A percentile compares a stretch with the other conserved stretches of the same genome.
Conservation (phyloP, 2,329 filamentous ascomycete species). For the Xylariaceae sp. region DNA sequence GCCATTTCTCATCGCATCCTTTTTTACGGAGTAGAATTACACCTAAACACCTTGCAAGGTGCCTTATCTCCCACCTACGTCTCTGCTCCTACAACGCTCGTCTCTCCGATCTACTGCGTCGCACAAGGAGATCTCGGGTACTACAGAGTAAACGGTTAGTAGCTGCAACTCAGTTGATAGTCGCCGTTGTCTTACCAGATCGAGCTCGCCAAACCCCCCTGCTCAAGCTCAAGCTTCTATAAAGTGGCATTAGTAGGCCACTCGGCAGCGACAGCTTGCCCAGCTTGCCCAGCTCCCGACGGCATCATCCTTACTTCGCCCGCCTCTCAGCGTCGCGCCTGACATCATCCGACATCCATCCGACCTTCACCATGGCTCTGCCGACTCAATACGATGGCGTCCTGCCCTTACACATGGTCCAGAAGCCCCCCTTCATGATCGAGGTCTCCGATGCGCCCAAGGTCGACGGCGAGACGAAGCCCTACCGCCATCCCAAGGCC, state of each 20-base stretch:
- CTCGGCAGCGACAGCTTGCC: background rate
- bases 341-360: background rate
- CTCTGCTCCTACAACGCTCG: no score
- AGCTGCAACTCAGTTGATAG: no score
- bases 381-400: constrained; percentile 29
- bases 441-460: constrained; percentile 62
- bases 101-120: no score
- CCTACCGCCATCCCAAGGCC: constrained; percentile 64
- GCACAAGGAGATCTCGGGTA: no score
- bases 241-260: background rate
- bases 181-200: background rate
- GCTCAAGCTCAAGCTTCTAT: constrained; percentile 6
- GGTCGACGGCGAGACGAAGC: constrained; percentile 74
- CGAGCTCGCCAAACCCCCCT: constrained; percentile 5
- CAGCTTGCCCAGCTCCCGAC: background rate
- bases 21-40: no score
- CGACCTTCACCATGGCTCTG: constrained; percentile 15
- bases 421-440: constrained; percentile 67
- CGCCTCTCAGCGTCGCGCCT: no score
- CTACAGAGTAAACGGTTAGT: no score
- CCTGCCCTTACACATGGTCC: constrained; percentile 49
- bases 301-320: background rate
- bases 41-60: no score
- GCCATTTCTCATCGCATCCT: no score
- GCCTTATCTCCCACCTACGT: no score